A percentile compares a stretch with the other conserved stretches of the same genome.
Conservation (phyloP, 192 early-diverging fungal species). For the Umbelopsis vinacea region DNA sequence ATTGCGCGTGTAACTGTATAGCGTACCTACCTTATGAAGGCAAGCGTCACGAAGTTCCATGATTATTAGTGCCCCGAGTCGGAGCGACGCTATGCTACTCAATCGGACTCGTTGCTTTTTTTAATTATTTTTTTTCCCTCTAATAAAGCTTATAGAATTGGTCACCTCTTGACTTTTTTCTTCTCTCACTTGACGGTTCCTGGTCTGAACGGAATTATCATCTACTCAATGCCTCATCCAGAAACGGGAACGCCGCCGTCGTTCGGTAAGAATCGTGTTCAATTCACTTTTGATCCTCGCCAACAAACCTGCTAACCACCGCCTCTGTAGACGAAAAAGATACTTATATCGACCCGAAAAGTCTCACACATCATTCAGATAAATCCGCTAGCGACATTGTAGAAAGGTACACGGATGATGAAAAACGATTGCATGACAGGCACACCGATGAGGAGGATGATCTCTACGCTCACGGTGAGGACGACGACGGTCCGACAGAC, state of each 20-base stretch:
- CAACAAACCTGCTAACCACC: background rate
- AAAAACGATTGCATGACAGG: background rate
- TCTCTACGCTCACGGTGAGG: background rate
- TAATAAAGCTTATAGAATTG: conserved; percentile 1
- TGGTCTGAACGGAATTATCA: background rate
- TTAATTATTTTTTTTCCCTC: background rate
- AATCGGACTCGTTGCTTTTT: background rate
- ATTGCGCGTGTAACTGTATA: conserved; percentile 6
- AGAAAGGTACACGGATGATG: conserved; percentile 3
- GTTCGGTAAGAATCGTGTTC: background rate
- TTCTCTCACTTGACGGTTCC: background rate
- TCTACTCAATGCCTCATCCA: background rate
- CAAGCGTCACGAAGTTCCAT: background rate
- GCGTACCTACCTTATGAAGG: conserved; percentile 15
- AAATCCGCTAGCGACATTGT: background rate
- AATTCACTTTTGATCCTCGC: no score
- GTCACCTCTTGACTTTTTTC: background rate
- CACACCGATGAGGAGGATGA: background rate
- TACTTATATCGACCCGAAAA: background rate
- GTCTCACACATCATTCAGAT: background rate
- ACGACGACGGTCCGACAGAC: background rate
- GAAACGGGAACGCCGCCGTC: background rate
- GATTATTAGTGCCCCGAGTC: conserved; percentile 13
- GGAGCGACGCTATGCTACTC: background rate
- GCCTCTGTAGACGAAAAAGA: background rate